Base-by-base conservation (phyloP, 2,329 filamentous ascomycete species). In the Chaetomium sp. region DNA sequence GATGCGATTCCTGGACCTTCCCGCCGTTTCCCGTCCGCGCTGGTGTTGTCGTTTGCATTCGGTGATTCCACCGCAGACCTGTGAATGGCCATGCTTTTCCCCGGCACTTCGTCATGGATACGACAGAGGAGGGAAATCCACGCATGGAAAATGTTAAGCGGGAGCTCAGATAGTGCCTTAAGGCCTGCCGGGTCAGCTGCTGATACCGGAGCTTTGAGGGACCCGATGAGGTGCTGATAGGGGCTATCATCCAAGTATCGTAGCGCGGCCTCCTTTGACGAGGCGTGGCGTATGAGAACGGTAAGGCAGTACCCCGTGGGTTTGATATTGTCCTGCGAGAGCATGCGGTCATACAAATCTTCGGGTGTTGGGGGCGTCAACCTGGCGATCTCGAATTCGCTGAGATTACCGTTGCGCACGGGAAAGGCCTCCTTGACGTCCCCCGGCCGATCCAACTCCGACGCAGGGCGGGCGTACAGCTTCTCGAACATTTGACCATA, bases 341-440 rank as follows among this genome's bases (percentile, higher is more conserved):
- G 66, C 81, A 91, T 87, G 43, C 76, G 72, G 9, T 74, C 65
- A 56, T 86, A 87, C 4, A 91, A 72, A 50, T 79, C 73, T 4
- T 76, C 69, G 9, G 84, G 70, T 1, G 74, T 77, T 2, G 87
- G 87, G 1, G 86, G 81, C 11, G 76, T 72, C 44, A 83, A 71
- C n/a, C 81, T 76, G 41, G 82, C 78, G 61, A 81, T 81, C 55
- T 88, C 86, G 53, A 84, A 81, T n/a, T 84, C 78, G 56, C 76
- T 87, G 64, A 76, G 78, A 68, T 77, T 88, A 68, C 73, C 71
- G 54, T 81, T 76, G 19, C 84, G 71, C 19, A 82, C 75, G 0
- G 80, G 74, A 10, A 77, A 70, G 7, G 78, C 72, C 64, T 86
- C 82, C 58, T 70, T 75, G 41, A 73, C 73, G 62, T 88, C 86